phyloP scores from a whole-genome alignment of 441 rosid species.

The Kokia cookei region DNA sequence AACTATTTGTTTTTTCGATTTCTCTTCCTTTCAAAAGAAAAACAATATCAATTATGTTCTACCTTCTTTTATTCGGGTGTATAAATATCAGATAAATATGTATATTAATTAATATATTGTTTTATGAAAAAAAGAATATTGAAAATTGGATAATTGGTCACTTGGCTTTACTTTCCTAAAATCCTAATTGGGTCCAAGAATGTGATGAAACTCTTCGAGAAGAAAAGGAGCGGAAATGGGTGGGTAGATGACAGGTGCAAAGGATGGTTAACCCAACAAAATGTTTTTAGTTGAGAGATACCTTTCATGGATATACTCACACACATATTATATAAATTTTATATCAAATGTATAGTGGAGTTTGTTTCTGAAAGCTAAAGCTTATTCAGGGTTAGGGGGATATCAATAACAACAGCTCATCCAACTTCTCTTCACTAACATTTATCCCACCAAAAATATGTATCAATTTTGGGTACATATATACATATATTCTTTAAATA shows the following conservation, averaged over 20 bases:
- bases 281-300: constrained; percentile 16
- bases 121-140: neutral
- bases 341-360: neutral
- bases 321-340: too few relatives aligned
- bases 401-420: neutral
- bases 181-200: neutral
- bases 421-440: neutral
- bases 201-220: neutral
- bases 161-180: too few relatives aligned
- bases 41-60: too few relatives aligned
- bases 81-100: neutral
- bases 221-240: constrained; percentile 3
- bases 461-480: neutral
- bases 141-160: neutral
- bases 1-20: too few relatives aligned
- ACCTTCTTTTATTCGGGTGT: too few relatives aligned
- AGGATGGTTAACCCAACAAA: constrained; percentile 3
- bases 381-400: neutral
- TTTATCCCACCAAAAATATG: neutral
- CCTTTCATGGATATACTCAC: neutral
- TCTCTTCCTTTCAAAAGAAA: too few relatives aligned
- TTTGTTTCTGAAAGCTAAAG: neutral
- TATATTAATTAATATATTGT: neutral
- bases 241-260: constrained; percentile 2
- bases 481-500: too few relatives aligned